Base-by-base conservation (phyloP, 1,284 basidiomycete species). In the Tetrapyrgos nigripes region DNA sequence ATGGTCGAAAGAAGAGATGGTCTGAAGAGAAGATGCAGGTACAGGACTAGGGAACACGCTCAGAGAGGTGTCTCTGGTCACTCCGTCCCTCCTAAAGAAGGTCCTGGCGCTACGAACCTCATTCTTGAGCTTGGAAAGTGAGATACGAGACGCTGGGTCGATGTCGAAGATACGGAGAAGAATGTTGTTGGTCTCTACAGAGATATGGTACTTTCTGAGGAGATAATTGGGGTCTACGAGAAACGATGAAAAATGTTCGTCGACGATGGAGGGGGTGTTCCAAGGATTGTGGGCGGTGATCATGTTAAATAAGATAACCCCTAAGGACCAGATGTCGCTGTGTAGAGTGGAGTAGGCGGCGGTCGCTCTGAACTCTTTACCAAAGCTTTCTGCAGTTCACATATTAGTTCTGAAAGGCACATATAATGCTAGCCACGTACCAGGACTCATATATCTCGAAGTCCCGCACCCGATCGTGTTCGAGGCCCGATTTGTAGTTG, bases 301-400 rank as follows among this genome's bases (percentile, higher is more conserved):
- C 61, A 94, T 78, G 73, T 92, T 92, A 67, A 89, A 77, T 48
- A 92, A 79, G 59, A 80, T 73, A 64, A 91, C 83, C 21, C 88
- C 88, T 62, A 94, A 79, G 0, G 92, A 85, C 93, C 93, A 94
- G 53, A 92, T 78, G 68, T 94, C 92, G 68, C 83, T 86, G n/a
- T 56, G 28, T 3, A 24, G 29, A 1, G 59, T 49, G 24, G 19
- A 28, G 51, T 61, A 61, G n/a, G 27, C 17, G 13, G 23, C 24
- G 24, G 11, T 23, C 26, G n/a, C 33, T 21, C 47, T 46, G 24
- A 31, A 55, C 55, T 2, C n/a, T 50, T n/a, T n/a, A n/a, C n/a
- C n/a, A n/a, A n/a, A n/a, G n/a, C n/a, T n/a, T n/a, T n/a, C n/a
- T n/a, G n/a, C n/a, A n/a, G n/a, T n/a, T n/a, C n/a, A 14, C 14